Percentiles rank a stretch among this genome's conserved stretches.
These are phyloP conservation scores for Pseudocercospora fuligena DNA, from an alignment of 2,329 filamentous ascomycete species.

Conservation along the genomic window DNA sequence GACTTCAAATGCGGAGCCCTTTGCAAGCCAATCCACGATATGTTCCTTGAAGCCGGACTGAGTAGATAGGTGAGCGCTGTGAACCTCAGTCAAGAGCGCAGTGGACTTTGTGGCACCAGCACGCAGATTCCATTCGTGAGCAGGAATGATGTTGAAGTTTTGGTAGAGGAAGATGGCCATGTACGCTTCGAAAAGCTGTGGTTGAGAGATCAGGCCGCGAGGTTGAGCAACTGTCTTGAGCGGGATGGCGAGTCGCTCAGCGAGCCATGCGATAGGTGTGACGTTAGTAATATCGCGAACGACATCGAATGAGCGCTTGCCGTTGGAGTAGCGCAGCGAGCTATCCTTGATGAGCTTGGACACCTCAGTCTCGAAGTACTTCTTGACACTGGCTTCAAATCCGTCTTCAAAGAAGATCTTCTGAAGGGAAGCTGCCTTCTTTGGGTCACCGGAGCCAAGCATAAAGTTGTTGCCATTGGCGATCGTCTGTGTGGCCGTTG, in stretches of 20 bases:
- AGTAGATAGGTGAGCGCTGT: constrained; percentile 53
- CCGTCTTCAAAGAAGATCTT: constrained; percentile 53
- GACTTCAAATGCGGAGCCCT: constrained; percentile 56
- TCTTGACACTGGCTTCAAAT: constrained; percentile 50
- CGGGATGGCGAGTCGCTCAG: constrained; percentile 68
- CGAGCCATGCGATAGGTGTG: constrained; percentile 66
- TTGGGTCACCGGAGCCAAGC: constrained; percentile 52
- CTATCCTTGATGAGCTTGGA: constrained; percentile 52
- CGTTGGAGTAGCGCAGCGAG: constrained; percentile 53
- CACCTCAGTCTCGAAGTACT: constrained; percentile 52
- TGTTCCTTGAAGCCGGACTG: constrained; percentile 49
- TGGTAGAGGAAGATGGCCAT: constrained; percentile 57
- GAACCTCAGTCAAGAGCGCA: constrained; percentile 46
- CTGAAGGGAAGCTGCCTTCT: constrained; percentile 46
- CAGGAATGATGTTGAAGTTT: constrained; percentile 58
- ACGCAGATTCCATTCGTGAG: constrained; percentile 55
- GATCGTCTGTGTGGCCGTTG: constrained; percentile 44
- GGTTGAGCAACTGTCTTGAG: constrained; percentile 67
- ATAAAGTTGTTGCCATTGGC: constrained; percentile 55
- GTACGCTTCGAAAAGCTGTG: constrained; percentile 54
- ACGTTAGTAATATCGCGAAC: constrained; percentile 72
- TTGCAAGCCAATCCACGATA: constrained; percentile 54
- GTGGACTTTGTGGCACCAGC: constrained; percentile 50
- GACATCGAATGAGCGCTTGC: constrained; percentile 55
- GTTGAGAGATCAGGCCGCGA: constrained; percentile 57